Evolutionary conservation across 1,139 yeast species (phyloP), one percentile per base, ranked within the genome.

Genomic region (Komagataea norvegica): DNA sequence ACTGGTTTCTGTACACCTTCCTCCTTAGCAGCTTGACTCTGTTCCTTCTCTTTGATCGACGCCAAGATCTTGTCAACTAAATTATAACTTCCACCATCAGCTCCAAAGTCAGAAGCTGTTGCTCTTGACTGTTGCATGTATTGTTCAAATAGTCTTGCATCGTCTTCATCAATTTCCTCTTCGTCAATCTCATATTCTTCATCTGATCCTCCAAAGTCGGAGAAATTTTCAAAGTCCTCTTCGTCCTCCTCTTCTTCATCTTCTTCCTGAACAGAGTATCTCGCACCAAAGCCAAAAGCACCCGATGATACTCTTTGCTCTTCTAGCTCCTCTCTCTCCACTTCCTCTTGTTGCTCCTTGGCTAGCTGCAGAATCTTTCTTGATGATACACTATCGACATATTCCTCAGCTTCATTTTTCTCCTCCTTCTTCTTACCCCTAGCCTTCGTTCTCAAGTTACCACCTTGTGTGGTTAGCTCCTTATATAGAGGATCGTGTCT

Each of bases 21-120:
- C 45, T 57, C 40, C 49, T 51, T 42, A 55, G 61, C 29, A 41
- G 45, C 29, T 36, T 42, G 31, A 38, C 47, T 31, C 24, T 45
- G 33, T 54, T 84, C 87, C 49, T 80, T 80, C 60, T 84, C 91
- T 53, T 80, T 79, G 40, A 91, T 79, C 49, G 88, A 84, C 27
- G 87, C 95, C 81, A 88, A 72, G 51, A 91, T 87, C 59, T 87
- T 87, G 58, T 89, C 97, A 16, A 95, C 96, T 49, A 91, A 66
- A 48, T 85, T 86, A 52, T 79, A 68, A 33, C 79, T 62, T 23
- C 74, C 74, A 37, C 54, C 60, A 40, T 52, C 61, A 23, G 57
- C 57, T 45, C 58, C 65, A 41, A 49, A 64, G 20, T 65, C 70
- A 5, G n/a, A n/a, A n/a, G 57, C 52, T 13, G 59, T 45, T 2